Evolutionary conservation across 1,284 basidiomycete species (phyloP).

Genomic region (Malassezia sympodialis): DNA sequence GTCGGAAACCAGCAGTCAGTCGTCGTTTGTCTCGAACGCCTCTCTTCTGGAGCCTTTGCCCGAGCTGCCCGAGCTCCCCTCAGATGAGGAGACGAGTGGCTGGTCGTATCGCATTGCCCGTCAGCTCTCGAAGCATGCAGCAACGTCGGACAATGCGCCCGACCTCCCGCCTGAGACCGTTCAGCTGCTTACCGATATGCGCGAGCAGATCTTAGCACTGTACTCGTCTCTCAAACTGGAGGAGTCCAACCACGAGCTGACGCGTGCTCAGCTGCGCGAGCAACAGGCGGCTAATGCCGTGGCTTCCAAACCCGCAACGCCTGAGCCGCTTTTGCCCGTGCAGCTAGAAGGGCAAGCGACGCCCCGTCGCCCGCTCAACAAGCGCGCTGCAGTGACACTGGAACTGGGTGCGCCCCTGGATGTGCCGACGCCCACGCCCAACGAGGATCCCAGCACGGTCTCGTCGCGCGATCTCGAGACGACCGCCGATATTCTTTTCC

Average conservation of each 20-base stretch:
- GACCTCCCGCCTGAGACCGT: conserved; percentile 33
- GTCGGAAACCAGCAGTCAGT: not conserved
- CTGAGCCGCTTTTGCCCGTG: not conserved
- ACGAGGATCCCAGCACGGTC: not conserved
- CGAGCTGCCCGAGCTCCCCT: conserved; percentile 13
- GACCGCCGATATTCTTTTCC: conserved; percentile 9
- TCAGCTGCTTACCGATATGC: conserved; percentile 42
- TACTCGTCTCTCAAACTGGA: conserved; percentile 42
- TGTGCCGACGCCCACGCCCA: not conserved
- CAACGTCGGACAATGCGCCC: not conserved
- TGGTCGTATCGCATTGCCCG: conserved; percentile 24
- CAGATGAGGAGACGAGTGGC: conserved; percentile 11
- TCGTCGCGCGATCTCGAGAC: not conserved
- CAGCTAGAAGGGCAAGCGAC: not conserved
- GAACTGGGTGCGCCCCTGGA: not conserved
- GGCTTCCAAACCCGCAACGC: not conserved
- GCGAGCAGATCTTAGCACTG: conserved; percentile 46
- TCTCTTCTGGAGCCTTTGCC: not conserved
- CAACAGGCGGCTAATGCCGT: not conserved
- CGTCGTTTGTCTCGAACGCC: not conserved
- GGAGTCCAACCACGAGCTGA: conserved; percentile 35
- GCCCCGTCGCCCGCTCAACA: not conserved
- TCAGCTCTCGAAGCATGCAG: conserved; percentile 15
- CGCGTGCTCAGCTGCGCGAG: conserved; percentile 16
- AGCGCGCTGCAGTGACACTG: not conserved